Base-by-base conservation (phyloP, 2,329 filamentous ascomycete genomes). In the Trichoderma sp. region DNA sequence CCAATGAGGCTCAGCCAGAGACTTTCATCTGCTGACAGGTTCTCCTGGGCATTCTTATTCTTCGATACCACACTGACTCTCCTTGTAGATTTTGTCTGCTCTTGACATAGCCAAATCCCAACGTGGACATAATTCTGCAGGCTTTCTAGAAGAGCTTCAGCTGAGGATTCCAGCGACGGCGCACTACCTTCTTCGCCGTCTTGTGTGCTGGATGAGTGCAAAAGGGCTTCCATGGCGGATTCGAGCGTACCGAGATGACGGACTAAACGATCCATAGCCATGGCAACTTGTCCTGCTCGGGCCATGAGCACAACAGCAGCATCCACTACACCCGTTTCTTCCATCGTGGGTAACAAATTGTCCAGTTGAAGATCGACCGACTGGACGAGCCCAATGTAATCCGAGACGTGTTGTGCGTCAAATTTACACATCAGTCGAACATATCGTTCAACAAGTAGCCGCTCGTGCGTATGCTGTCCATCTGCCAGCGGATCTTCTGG, bases 21-120 rank as follows among this genome's bases (percentile, higher is more conserved):
- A 2, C 77, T 75, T 76, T 91, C 89, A 68, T 88, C 86, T 0
- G 84, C 75, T 2, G 85, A 85, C 12, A 91, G 82, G 1, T 80
- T 85, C 84, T 2, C 79, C 80, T 1, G 80, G 75, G 6, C 76
- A 4, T 80, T 76, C 70, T 88, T 86, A 80, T 81, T 88, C 74
- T 90, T 84, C 64, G 88, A 81, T 5, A 87, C 81, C 23, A 82
- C 80, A 74, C 80, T 84, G 68, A 79, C 76, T 72, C 82, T 81
- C 72, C 83, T 86, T 6, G 84, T 81, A 0, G 87, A 88, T 77
- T 92, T 93, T 63, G 89, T 93, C 79, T 97, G 94, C 1, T 92
- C 90, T 81, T 97, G 93, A 76, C 96, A 98, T 13, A 99, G 85
- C 96, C 96, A 99, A 65, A 97, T 95, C 15, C 97, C 96, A 1